Percentiles rank a stretch among this genome's conserved stretches.
These are phyloP conservation scores for Trichoderma cornu-damae DNA, from an alignment of 2,329 filamentous ascomycete species.

Conservation along the genomic window DNA sequence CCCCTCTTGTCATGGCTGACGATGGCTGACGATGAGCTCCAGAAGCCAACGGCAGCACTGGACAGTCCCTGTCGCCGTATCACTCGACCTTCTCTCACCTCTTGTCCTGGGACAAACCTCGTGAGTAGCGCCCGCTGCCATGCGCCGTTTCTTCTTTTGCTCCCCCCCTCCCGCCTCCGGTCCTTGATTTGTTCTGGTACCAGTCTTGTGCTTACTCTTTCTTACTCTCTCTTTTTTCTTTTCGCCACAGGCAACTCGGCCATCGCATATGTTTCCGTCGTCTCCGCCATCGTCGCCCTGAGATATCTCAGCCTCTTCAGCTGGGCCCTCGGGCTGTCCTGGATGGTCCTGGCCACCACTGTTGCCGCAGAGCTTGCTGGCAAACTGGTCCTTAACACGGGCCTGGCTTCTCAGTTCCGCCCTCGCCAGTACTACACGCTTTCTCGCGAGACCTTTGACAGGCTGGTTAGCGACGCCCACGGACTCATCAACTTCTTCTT, in stretches of 20 bases:
- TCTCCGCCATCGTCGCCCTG: slow-evolving; percentile 56
- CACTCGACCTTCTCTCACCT: slow-evolving; percentile 67
- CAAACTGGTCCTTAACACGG: slow-evolving; percentile 56
- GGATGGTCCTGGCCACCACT: slow-evolving; percentile 56
- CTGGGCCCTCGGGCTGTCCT: slow-evolving; percentile 61
- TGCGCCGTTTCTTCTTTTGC: neutral
- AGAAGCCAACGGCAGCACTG: slow-evolving; percentile 48
- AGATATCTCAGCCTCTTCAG: slow-evolving; percentile 63
- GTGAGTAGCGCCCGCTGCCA: slow-evolving; percentile 39
- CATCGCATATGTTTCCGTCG: slow-evolving; percentile 56
- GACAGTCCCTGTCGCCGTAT: slow-evolving; percentile 62
- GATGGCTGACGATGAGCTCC: slow-evolving; percentile 54
- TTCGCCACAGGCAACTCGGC: slow-evolving; percentile 51
- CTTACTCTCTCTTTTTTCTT: neutral
- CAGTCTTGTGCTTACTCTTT: too few species aligned
- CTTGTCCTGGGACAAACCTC: slow-evolving; percentile 64
- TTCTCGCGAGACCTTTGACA: slow-evolving; percentile 56
- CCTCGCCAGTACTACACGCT: slow-evolving; percentile 64
- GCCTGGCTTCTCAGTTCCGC: slow-evolving; percentile 60
- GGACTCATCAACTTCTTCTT: slow-evolving; percentile 68
- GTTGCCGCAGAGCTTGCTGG: slow-evolving; percentile 57
- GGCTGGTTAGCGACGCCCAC: slow-evolving; percentile 57
- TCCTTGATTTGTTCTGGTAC: too few species aligned
- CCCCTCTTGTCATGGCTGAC: slow-evolving; percentile 53
- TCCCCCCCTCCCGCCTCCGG: neutral